Base-by-base conservation (phyloP, 768 basidiomycete genomes). In the Amanita polypyramis region DNA sequence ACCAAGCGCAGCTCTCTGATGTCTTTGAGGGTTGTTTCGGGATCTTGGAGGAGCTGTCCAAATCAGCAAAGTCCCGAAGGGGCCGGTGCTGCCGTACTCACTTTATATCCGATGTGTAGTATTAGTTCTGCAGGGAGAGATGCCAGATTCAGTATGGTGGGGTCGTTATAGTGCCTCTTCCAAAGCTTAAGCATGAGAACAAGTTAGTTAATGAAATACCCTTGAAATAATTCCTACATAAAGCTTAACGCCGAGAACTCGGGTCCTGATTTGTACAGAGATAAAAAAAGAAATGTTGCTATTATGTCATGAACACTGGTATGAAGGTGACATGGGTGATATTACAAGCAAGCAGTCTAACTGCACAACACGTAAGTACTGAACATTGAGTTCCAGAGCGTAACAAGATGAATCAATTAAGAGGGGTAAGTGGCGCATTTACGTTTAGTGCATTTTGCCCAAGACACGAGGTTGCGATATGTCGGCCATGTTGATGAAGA, bases 401-500 rank as follows among this genome's bases (percentile, higher is more conserved):
- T 70, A n/a, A 68, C 54, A 7, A 60, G 52, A 33, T 53, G 53
- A 2, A 27, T 27, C 25, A 7, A 27, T 27, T 27, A 7, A 27
- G 7, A 27, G 7, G 25, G 25, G 25, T 27, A 27, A 27, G 7
- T n/a, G 35, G 17, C n/a, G 14, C 6, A 3, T 15, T 14, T 6
- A n/a, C 35, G 15, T 12, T 49, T 14, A 60, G 50, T 65, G 63
- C 71, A 76, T 71, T 49, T 69, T 67, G 41, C 72, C 85, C 53
- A 90, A 65, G 54, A 91, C 85, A 56, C 88, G 77, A 38, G 88
- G 88, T 62, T 91, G 87, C 53, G 76, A 73, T 35, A 91, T 67
- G 58, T 90, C 86, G 19, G 85, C 83, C 82, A 91, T 89, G 67
- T 91, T 86, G 75, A 94, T 93, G 67, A 90, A 92, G 71, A 94